Evolutionary conservation across 306 rosid genomes (phyloP).

Genomic region (Prunus kanzakura): DNA sequence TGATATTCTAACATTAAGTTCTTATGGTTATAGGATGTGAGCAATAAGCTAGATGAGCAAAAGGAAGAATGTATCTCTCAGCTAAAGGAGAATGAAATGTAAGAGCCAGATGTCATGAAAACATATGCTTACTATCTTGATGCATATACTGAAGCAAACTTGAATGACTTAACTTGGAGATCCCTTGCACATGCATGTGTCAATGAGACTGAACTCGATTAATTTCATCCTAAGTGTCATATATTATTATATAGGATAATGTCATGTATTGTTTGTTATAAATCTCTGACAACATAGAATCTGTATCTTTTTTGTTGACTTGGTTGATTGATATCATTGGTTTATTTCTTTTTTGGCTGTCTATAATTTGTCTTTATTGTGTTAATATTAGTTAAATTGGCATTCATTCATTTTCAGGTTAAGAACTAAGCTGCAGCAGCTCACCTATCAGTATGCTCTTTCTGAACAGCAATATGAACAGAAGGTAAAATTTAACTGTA

Average conservation of each 20-base stretch:
- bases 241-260: background rate
- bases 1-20: slow-evolving; percentile 13
- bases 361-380: background rate
- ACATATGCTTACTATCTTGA: slow-evolving; percentile 5
- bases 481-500: slow-evolving; percentile 50
- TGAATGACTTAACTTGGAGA: background rate
- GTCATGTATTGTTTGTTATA: background rate
- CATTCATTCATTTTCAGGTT: slow-evolving; percentile 50
- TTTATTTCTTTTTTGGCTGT: background rate
- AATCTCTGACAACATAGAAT: background rate
- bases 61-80: slow-evolving; percentile 86
- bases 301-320: background rate
- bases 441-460: slow-evolving; percentile 65
- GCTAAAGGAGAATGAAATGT: slow-evolving; percentile 95
- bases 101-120: slow-evolving; percentile 39
- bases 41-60: slow-evolving; percentile 90
- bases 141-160: background rate
- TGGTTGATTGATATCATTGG: background rate
- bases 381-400: background rate
- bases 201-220: background rate
- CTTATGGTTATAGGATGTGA: slow-evolving; percentile 66
- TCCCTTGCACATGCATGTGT: background rate
- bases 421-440: slow-evolving; percentile 77
- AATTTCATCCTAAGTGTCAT: background rate
- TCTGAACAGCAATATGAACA: slow-evolving; percentile 79